Percentiles rank a stretch among this genome's conserved stretches.
Conservation (phyloP, 2,329 filamentous ascomycete genomes). For the Teratosphaeria gauchensis region DNA sequence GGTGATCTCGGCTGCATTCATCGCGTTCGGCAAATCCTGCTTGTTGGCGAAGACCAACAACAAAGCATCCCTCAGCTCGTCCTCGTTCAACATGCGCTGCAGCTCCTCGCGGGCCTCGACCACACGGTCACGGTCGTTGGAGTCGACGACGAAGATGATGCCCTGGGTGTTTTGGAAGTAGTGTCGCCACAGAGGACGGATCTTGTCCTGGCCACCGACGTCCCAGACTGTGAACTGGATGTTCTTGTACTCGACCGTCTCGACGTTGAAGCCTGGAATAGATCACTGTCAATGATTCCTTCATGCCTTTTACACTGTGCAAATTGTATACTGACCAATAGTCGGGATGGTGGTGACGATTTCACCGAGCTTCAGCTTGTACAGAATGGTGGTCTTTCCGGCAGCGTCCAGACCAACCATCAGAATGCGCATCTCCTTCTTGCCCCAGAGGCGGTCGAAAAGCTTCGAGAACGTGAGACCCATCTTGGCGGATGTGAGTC, state of each 20-base stretch:
- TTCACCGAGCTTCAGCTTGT: constrained; percentile 97
- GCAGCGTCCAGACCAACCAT: constrained; percentile 98
- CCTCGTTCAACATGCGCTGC: constrained; percentile 94
- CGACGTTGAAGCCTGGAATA: constrained; percentile 75
- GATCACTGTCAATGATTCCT: constrained; percentile 1
- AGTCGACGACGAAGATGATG: constrained; percentile 97
- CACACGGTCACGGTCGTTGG: constrained; percentile 80
- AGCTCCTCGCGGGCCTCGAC: constrained; percentile 89
- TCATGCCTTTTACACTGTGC: not conserved
- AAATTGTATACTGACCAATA: constrained; percentile 49
- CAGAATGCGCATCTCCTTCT: constrained; percentile 96
- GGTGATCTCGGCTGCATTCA: constrained; percentile 99
- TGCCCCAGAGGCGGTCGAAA: constrained; percentile 98
- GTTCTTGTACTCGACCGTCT: constrained; percentile 98
- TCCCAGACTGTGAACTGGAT: constrained; percentile 99
- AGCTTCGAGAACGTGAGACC: constrained; percentile 89
- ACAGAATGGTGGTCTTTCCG: constrained; percentile 97
- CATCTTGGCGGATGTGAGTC: constrained; percentile 55
- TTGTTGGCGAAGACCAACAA: constrained; percentile 97
- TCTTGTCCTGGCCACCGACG: constrained; percentile 98
- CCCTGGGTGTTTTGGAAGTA: constrained; percentile 95
- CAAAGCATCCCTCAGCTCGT: constrained; percentile 93
- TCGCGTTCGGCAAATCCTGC: constrained; percentile 93
- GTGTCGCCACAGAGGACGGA: constrained; percentile 91
- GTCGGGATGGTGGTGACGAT: constrained; percentile 97